Base-by-base conservation (phyloP, 805 yeast genomes). In the Yarrowia hollandica region DNA sequence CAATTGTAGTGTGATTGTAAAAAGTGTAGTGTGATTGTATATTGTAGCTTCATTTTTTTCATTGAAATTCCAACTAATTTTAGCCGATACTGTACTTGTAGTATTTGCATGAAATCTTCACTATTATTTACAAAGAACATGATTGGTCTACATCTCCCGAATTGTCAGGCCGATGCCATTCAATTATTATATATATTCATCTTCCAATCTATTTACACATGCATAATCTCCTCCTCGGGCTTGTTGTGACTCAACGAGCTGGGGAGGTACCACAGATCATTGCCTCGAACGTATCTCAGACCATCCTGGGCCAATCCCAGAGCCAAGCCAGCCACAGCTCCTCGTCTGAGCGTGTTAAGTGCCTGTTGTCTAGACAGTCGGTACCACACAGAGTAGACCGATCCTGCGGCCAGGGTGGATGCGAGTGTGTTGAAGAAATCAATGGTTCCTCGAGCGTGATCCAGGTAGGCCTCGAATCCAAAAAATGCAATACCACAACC, bases 301-400 rank as follows among this genome's bases (percentile, higher is more conserved):
- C 76, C 70, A 69, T 89, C 96, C 68, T 90, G 90, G 0, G 80
- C 71, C 18, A 85, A 64, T 0, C 96, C 96, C 44, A 82, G 74
- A 2, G 74, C 67, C 2, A 82, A 63, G 0, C 96, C 96, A 61
- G 86, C 71, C 5, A 74, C 67, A 4, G 81, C 73, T 10, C 90
- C 92, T 56, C 78, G 77, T 26, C 73, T 71, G 22, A 70, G 67
- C 1, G 75, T 68, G 21, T 71, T 62, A 46, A 68, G n/a, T 1
- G 65, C 60, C 56, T 71, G 76, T 6, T 64, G 60, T 30, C 42
- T 9, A 4, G 66, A 62, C 9, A 67, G 73, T 9, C 74, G 67
- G 57, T 76, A 72, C 56, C 67, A 68, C 56, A 73, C 67, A 1
- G 86, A 85, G 64, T 82, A 83, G 0, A 70, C 70, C 8, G 75